Conservation (phyloP, 306 rosid species). For the Vigna unguiculata region DNA sequence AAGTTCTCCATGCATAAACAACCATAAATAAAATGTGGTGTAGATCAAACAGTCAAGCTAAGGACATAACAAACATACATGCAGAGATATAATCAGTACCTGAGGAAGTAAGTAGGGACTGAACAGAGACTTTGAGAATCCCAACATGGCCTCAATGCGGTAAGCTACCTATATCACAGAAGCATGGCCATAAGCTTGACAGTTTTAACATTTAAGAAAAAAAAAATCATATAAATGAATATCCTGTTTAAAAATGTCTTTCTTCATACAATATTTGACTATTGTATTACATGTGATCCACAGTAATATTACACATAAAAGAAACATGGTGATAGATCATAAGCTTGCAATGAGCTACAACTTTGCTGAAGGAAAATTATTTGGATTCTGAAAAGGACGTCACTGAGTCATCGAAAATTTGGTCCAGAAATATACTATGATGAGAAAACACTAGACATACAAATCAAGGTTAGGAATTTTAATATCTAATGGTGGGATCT, state of each 20-base stretch:
- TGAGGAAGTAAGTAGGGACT: slow-evolving; percentile 78
- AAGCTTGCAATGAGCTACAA: slow-evolving; percentile 1
- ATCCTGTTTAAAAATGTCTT: neutral
- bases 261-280: slow-evolving; percentile 29
- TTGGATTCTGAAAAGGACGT: slow-evolving; percentile 24
- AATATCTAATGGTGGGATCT: slow-evolving; percentile 13
- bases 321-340: neutral
- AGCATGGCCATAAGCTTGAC: neutral
- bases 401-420: neutral
- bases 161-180: slow-evolving; percentile 64
- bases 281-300: slow-evolving; percentile 29
- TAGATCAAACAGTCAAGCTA: neutral
- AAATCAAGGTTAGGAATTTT: slow-evolving; percentile 18
- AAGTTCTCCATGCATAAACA: slow-evolving; percentile 7
- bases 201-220: slow-evolving; percentile 5
- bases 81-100: slow-evolving; percentile 48
- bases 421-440: slow-evolving; percentile 5
- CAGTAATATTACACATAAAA: neutral
- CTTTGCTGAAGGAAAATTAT: slow-evolving; percentile 18
- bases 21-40: slow-evolving; percentile 4
- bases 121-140: slow-evolving; percentile 68
- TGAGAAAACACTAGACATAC: neutral
- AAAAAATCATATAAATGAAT: neutral
- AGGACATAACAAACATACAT: slow-evolving; percentile 9
- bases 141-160: slow-evolving; percentile 70